A percentile compares a stretch with the other conserved stretches of the same genome.
phyloP scores from a whole-genome alignment of 805 yeast genomes.

The Babjeviella inositovora region DNA sequence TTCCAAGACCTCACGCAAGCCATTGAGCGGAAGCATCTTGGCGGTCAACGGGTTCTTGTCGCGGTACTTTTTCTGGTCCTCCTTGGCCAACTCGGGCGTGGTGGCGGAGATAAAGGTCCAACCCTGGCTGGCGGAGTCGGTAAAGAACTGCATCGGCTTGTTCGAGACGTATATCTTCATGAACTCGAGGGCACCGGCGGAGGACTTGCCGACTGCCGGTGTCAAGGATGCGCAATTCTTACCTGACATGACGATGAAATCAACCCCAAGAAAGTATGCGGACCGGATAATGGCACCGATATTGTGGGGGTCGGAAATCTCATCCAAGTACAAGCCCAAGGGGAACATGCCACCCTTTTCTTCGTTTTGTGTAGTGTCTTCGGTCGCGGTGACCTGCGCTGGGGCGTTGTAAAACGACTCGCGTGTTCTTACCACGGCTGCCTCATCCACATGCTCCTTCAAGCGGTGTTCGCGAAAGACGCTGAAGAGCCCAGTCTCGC shows the following conservation, averaged over 20 bases:
- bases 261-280: slow-evolving; percentile 72
- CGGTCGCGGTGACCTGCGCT: no score
- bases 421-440: no score
- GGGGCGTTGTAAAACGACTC: slow-evolving; percentile 2
- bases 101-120: slow-evolving; percentile 65
- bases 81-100: slow-evolving; percentile 12
- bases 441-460: slow-evolving; percentile 9
- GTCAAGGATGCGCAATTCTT: slow-evolving; percentile 61
- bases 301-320: slow-evolving; percentile 76
- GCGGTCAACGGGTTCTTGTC: slow-evolving; percentile 7
- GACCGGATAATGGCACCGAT: slow-evolving; percentile 72
- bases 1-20: slow-evolving; percentile 24
- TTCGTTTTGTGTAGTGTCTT: slow-evolving; percentile 5
- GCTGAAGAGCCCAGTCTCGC: slow-evolving; percentile 5
- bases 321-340: slow-evolving; percentile 62
- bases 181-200: slow-evolving; percentile 75
- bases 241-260: slow-evolving; percentile 56
- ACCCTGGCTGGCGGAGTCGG: slow-evolving; percentile 29
- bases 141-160: slow-evolving; percentile 51
- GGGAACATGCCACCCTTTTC: slow-evolving; percentile 22
- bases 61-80: slow-evolving; percentile 1
- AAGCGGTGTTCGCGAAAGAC: slow-evolving; percentile 7
- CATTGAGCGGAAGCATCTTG: slow-evolving; percentile 19
- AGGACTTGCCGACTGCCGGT: slow-evolving; percentile 65
- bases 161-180: slow-evolving; percentile 40